Base-by-base conservation (phyloP, 163 green algal genomes). In the Chloroidium sp. region DNA sequence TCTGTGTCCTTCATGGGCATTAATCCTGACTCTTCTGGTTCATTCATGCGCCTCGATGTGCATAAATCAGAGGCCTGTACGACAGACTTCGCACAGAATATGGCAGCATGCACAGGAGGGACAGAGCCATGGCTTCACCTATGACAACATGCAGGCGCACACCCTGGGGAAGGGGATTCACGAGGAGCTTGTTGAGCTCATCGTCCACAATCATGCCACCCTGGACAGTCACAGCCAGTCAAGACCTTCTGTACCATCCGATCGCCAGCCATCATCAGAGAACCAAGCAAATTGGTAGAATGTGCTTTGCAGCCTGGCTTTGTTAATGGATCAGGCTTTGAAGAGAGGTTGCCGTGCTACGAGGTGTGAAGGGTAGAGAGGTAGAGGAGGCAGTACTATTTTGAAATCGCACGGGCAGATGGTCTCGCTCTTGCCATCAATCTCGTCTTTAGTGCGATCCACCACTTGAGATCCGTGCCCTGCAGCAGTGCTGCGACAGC, bases 351-450 rank as follows among this genome's bases (percentile, higher is more conserved):
- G 36, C 36, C 36, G 36, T 36, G 36, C 36, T 36, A 36, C 36
- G 36, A 10, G 64, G 64, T 72, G 6, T 72, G 64, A 72, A 10
- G 64, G 8, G 64, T 10, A 72, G 64, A 72, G 8, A 10, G 6
- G 64, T 6, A 10, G 64, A 6, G 64, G 6, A 10, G 64, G 64
- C 6, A 6, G 6, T 10, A 57, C 69, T 14, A 60, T 10, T 57
- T 89, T 82, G 83, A 90, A 96, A 89, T 98, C 95, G 61, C 91
- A 87, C 1, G 95, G 95, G 62, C 91, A 87, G 4, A 98, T 88
- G 59, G 95, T 97, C 86, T 98, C 94, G 79, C 97, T 94, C 75
- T 91, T 88, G 59, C 94, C 94, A 83, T 97, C 93, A 0, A 61
- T 69, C 80, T 95, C 91, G 59, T 94, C 87, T 1, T 91, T 90